These are phyloP conservation scores for Hypoxylon perforatum DNA, from an alignment of 495 filamentous ascomycete species.

Conservation along the genomic window DNA sequence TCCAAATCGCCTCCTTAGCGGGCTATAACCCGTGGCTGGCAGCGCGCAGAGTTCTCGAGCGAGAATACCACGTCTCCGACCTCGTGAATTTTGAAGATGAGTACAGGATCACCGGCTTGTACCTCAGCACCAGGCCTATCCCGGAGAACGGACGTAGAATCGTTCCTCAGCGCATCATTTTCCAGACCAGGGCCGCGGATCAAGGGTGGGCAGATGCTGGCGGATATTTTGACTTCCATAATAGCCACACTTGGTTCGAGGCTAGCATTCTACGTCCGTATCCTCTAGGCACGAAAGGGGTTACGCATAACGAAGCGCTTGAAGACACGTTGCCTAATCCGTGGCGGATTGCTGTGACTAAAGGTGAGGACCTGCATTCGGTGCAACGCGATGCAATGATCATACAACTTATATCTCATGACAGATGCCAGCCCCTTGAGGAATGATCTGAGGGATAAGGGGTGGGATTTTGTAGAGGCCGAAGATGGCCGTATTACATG, in stretches of 20 bases:
- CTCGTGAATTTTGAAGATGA: neutral
- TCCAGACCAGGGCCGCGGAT: constrained; percentile 26
- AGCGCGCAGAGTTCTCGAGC: neutral
- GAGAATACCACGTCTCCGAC: neutral
- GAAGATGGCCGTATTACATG: constrained; percentile 18
- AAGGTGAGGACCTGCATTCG: no score
- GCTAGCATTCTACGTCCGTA: constrained; percentile 32
- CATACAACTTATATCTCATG: no score
- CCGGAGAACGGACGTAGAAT: neutral
- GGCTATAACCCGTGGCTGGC: constrained; percentile 10
- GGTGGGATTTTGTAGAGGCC: constrained; percentile 30
- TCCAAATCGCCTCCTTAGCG: constrained; percentile 9
- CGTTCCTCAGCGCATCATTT: constrained; percentile 15
- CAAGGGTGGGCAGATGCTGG: constrained; percentile 18
- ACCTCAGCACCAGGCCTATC: constrained; percentile 5
- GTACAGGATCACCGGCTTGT: constrained; percentile 6
- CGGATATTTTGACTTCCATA: constrained; percentile 14
- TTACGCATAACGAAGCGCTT: constrained; percentile 3
- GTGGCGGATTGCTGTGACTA: neutral
- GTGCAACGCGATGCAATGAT: no score
- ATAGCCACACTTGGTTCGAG: constrained; percentile 34
- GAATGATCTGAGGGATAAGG: constrained; percentile 3
- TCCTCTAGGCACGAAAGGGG: neutral
- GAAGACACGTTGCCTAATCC: neutral
- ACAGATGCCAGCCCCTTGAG: neutral